Conservation (phyloP, 2,329 filamentous ascomycete genomes). For the Penicillium thymicola region DNA sequence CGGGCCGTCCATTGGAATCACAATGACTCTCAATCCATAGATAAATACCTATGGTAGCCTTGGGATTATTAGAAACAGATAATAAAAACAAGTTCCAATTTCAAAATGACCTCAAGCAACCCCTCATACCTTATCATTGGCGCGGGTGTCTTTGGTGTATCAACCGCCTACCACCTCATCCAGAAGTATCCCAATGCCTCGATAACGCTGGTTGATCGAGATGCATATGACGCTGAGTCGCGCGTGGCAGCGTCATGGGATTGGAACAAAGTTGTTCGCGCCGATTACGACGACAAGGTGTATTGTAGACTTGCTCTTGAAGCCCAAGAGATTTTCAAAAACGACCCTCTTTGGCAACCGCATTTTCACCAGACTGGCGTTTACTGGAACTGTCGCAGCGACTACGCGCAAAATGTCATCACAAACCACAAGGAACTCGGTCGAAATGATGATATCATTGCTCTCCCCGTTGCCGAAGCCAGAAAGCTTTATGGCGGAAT, state of each 20-base stretch:
- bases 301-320: slow-evolving; percentile 28
- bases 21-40: background rate
- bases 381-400: slow-evolving; percentile 47
- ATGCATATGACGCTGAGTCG: slow-evolving; percentile 35
- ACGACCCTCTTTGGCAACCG: slow-evolving; percentile 31
- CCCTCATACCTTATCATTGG: slow-evolving; percentile 27
- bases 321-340: slow-evolving; percentile 35
- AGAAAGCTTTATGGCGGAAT: slow-evolving; percentile 56
- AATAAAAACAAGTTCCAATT: background rate
- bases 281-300: slow-evolving; percentile 30
- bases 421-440: slow-evolving; percentile 51
- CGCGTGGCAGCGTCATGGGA: slow-evolving; percentile 33
- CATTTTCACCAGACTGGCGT: slow-evolving; percentile 54
- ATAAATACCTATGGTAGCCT: background rate
- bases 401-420: slow-evolving; percentile 50
- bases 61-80: background rate
- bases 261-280: slow-evolving; percentile 31
- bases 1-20: background rate
- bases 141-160: slow-evolving; percentile 29
- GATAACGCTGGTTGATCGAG: slow-evolving; percentile 26
- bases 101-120: slow-evolving; percentile 20
- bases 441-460: slow-evolving; percentile 45
- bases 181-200: slow-evolving; percentile 29
- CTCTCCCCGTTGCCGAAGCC: slow-evolving; percentile 52
- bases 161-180: slow-evolving; percentile 29